These are phyloP conservation scores for Lachancea mirantina DNA, from an alignment of 805 yeast genomes.

Conservation along the genomic window DNA sequence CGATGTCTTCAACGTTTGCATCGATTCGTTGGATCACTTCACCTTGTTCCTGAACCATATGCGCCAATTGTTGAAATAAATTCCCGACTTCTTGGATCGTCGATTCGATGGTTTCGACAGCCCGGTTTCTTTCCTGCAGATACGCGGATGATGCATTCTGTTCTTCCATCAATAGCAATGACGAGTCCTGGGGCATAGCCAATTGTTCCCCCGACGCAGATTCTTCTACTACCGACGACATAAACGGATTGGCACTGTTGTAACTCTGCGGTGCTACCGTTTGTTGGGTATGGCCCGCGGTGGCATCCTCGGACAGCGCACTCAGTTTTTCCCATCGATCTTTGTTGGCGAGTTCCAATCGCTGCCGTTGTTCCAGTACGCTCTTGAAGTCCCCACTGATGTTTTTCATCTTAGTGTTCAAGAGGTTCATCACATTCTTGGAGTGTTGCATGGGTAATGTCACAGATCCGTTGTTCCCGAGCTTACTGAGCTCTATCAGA, in stretches of 20 bases:
- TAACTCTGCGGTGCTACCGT: conserved; percentile 16
- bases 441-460: conserved; percentile 50
- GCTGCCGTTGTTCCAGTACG: conserved; percentile 84
- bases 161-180: conserved; percentile 75
- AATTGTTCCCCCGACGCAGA: conserved; percentile 26
- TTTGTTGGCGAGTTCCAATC: conserved; percentile 71
- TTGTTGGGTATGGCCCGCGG: conserved; percentile 1
- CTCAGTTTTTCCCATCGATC: conserved; percentile 81
- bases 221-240: conserved; percentile 29
- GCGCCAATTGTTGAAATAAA: conserved; percentile 87
- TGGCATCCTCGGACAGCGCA: conserved; percentile 12
- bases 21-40: conserved; percentile 94
- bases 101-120: conserved; percentile 94
- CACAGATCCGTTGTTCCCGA: conserved; percentile 33
- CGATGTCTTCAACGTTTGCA: conserved; percentile 88
- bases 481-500: conserved; percentile 62
- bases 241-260: conserved; percentile 36
- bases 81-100: conserved; percentile 96
- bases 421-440: conserved; percentile 76
- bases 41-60: conserved; percentile 97
- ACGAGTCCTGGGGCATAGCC: conserved; percentile 81
- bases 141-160: conserved; percentile 59
- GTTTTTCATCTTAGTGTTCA: conserved; percentile 86
- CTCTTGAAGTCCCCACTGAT: conserved; percentile 86
- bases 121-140: conserved; percentile 74